Evolutionary conservation across 1,284 basidiomycete genomes (phyloP).

Genomic region (Phellopilus nigrolimitatus): DNA sequence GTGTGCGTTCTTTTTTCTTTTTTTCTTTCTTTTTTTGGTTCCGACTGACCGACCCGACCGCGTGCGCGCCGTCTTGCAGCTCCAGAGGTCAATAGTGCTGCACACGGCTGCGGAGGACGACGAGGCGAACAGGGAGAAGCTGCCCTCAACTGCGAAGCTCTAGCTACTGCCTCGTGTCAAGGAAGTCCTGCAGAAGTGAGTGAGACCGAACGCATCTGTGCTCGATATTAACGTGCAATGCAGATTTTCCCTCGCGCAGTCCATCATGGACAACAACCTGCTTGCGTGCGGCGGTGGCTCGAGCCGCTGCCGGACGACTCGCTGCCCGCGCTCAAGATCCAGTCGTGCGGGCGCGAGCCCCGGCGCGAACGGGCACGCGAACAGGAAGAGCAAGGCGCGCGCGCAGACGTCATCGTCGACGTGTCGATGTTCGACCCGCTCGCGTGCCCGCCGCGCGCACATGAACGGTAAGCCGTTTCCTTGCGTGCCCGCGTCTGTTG

Average conservation of each 20-base stretch:
- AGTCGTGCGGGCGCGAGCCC: too few species aligned
- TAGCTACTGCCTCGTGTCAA: conserved; percentile 84
- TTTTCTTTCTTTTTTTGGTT: too few species aligned
- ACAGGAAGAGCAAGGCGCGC: too few species aligned
- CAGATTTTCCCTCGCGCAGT: conserved; percentile 82
- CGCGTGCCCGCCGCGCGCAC: too few species aligned
- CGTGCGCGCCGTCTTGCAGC: conserved; percentile 77
- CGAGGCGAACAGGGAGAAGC: conserved; percentile 73
- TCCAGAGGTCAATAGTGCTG: conserved; percentile 85
- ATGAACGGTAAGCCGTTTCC: too few species aligned
- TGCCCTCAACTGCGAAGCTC: conserved; percentile 87
- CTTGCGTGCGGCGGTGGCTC: conserved; percentile 88
- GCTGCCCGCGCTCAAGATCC: conserved; percentile 93
- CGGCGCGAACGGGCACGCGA: too few species aligned
- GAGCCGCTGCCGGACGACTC: conserved; percentile 92
- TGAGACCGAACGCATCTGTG: conserved; percentile 5
- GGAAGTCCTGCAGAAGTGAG: conserved; percentile 89
- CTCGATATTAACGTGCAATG: conserved; percentile 10
- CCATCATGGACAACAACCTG: conserved; percentile 93
- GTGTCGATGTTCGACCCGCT: too few species aligned
- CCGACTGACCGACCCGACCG: too few species aligned
- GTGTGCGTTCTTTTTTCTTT: too few species aligned
- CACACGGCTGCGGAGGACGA: conserved; percentile 84
- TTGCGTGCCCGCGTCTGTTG: too few species aligned
- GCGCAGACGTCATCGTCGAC: too few species aligned